Base-by-base conservation (phyloP, 2,329 filamentous ascomycete species). In the Tolypocladium album region DNA sequence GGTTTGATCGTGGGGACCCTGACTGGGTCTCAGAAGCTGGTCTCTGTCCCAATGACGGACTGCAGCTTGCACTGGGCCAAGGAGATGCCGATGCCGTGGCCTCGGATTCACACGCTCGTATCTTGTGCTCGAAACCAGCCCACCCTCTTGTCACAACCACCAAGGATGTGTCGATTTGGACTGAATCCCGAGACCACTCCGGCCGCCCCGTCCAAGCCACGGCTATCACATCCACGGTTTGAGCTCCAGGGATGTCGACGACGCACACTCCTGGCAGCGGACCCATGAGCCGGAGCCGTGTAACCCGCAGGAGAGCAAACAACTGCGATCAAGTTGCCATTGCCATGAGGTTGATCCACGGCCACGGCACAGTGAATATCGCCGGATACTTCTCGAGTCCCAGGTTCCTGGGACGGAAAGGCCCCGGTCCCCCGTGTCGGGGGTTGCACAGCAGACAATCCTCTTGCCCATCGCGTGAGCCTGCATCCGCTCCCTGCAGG, bases 221-320 rank as follows among this genome's bases (percentile, higher is more conserved):
- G 27, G 45, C 60, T 31, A 57, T 39, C 39, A 43, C 50, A 39
- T 56, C 31, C 39, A 56, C 58, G n/a, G 24, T 47, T 43, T 24
- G 24, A 42, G 43, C 52, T 34, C 58, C 56, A 58, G 61, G 58
- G 59, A 50, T 60, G 53, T 60, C 55, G 57, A 58, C 58, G 38
- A 59, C 34, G 59, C 60, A 63, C 61, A 56, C 60, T 52, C 34
- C 58, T 60, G 58, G 59, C 52, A 42, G 59, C 42, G 59, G 61
- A 61, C 47, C 57, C 55, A 50, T 47, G 60, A 62, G 60, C 55
- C 31, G 59, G 55, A 55, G 56, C 58, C 59, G 62, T 60, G 60
- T 62, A 60, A 62, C 62, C 61, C 62, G 64, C 62, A 62, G 50
- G 63, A 61, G 59, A 63, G 61, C 62, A 60, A 53, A 57, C 53